phyloP scores from a whole-genome alignment of 345 rosid genomes.

The Eucalyptus melliodora region DNA sequence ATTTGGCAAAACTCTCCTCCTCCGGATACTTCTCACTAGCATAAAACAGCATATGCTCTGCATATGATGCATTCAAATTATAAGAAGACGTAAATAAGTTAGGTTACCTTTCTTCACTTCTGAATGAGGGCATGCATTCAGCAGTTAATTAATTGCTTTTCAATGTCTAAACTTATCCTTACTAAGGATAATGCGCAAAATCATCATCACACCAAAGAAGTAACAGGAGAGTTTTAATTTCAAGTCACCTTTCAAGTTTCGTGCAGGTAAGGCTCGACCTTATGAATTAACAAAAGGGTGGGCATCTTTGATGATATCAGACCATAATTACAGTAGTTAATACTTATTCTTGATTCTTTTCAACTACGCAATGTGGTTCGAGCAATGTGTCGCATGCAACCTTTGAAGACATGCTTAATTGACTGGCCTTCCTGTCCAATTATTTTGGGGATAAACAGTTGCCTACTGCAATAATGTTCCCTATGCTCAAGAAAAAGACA shows the following conservation, averaged over 20 bases:
- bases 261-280: neutral
- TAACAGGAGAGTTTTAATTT: neutral
- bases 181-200: neutral
- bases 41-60: constrained; percentile 19
- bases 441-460: neutral
- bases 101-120: neutral
- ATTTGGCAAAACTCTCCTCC: constrained; percentile 83
- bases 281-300: neutral
- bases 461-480: neutral
- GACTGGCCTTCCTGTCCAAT: neutral
- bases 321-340: neutral
- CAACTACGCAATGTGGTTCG: neutral
- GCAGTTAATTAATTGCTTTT: neutral
- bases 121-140: neutral
- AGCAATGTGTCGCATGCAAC: neutral
- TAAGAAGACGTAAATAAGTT: neutral
- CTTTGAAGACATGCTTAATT: neutral
- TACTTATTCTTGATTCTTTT: neutral
- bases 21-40: constrained; percentile 83
- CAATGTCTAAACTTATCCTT: neutral
- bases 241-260: neutral
- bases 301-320: neutral
- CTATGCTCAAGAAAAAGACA: neutral
- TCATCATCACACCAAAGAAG: neutral
- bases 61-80: neutral